Evolutionary conservation across 352 stramenopile genomes (phyloP).

Genomic region (Phytophthora palmivora): DNA sequence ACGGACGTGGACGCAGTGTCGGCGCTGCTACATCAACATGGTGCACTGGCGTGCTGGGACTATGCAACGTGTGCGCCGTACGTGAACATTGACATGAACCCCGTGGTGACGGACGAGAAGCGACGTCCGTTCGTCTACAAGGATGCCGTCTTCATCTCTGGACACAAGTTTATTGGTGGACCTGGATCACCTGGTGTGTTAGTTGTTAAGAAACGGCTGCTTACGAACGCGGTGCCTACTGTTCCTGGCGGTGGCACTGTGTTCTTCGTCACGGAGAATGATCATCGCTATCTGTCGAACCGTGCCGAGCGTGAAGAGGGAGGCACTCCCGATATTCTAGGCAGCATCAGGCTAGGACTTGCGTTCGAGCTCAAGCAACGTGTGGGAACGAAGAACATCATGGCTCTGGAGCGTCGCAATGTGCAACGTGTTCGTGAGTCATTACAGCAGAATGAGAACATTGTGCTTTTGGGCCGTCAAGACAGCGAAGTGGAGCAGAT

Average conservation of each 20-base stretch:
- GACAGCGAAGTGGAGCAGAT: slow-evolving; percentile 58
- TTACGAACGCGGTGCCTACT: slow-evolving; percentile 70
- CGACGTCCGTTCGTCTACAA: slow-evolving; percentile 70
- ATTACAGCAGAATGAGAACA: slow-evolving; percentile 54
- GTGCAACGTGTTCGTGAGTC: slow-evolving; percentile 50
- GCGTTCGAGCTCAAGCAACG: slow-evolving; percentile 93
- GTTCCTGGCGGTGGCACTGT: slow-evolving; percentile 60
- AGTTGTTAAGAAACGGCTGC: slow-evolving; percentile 94
- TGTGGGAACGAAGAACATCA: slow-evolving; percentile 63
- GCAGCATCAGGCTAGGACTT: slow-evolving; percentile 93
- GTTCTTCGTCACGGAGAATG: slow-evolving; percentile 70
- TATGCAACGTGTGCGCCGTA: slow-evolving; percentile 97
- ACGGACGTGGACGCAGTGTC: slow-evolving; percentile 92
- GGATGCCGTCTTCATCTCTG: slow-evolving; percentile 96
- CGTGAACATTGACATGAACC: slow-evolving; percentile 97
- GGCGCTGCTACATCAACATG: slow-evolving; percentile 92
- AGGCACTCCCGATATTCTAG: slow-evolving; percentile 96
- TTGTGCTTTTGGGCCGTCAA: slow-evolving; percentile 91
- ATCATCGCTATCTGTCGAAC: slow-evolving; percentile 88
- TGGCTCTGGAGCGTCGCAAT: slow-evolving; percentile 53
- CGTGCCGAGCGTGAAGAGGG: slow-evolving; percentile 92
- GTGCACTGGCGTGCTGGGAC: slow-evolving; percentile 95
- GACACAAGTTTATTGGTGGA: slow-evolving; percentile 97
- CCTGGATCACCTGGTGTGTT: slow-evolving; percentile 93
- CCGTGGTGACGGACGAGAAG: slow-evolving; percentile 52